Conservation (phyloP, 2,329 filamentous ascomycete species). For the Colletotrichum spaethianum region DNA sequence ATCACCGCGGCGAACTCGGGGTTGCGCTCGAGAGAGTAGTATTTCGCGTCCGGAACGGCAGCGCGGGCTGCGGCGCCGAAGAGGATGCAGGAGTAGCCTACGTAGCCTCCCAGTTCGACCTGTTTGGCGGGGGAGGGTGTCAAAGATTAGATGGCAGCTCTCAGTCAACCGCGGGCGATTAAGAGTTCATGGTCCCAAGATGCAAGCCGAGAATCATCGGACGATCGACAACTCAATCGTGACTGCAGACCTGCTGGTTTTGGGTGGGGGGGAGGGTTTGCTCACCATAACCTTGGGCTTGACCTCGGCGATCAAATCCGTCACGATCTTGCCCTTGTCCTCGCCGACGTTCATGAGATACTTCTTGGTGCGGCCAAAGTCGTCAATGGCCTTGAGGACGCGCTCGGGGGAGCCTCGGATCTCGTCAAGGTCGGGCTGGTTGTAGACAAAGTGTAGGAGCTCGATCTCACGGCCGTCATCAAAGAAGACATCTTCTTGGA, state of each 20-base stretch:
- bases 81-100: slow-evolving; percentile 85
- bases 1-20: slow-evolving; percentile 82
- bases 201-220: background rate
- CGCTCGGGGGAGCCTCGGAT: slow-evolving; percentile 75
- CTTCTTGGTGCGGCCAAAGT: slow-evolving; percentile 72
- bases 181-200: background rate
- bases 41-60: slow-evolving; percentile 70
- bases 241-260: background rate
- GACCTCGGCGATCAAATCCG: slow-evolving; percentile 75
- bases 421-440: slow-evolving; percentile 71
- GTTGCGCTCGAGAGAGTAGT: slow-evolving; percentile 81
- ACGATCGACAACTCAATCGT: background rate
- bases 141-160: slow-evolving; percentile 1
- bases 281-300: slow-evolving; percentile 77
- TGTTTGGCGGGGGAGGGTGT: slow-evolving; percentile 20
- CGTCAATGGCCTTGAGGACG: slow-evolving; percentile 79
- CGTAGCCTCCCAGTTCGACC: slow-evolving; percentile 84
- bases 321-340: slow-evolving; percentile 80
- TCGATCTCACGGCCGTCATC: slow-evolving; percentile 83
- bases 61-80: slow-evolving; percentile 78
- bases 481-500: slow-evolving; percentile 62
- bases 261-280: too few species aligned
- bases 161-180: background rate
- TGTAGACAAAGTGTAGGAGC: slow-evolving; percentile 78
- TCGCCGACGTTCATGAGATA: slow-evolving; percentile 87